Conservation (phyloP, 2,329 filamentous ascomycete species). For the Drechslerella stenobrocha region DNA sequence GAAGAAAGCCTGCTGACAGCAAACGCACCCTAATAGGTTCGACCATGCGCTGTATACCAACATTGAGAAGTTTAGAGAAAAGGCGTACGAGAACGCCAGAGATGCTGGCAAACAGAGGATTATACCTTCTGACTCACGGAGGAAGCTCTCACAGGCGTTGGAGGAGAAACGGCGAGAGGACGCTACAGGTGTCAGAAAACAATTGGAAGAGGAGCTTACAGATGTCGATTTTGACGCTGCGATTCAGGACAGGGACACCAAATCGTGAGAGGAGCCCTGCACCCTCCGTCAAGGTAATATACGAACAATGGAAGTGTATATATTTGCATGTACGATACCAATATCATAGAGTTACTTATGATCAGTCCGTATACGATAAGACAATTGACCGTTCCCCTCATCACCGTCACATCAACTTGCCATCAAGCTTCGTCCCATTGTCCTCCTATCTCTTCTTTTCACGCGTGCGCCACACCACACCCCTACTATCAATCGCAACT, state of each 20-base stretch:
- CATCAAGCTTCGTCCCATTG: no score
- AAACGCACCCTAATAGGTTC: constrained; percentile 59
- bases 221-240: constrained; percentile 37
- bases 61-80: constrained; percentile 59
- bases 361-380: no score
- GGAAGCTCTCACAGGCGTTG: constrained; percentile 58
- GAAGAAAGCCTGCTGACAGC: constrained; percentile 1
- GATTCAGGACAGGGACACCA: constrained; percentile 11
- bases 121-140: constrained; percentile 56
- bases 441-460: no score
- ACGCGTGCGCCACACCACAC: no score
- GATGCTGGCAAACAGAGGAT: constrained; percentile 66
- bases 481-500: no score
- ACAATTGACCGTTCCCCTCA: no score
- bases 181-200: constrained; percentile 27
- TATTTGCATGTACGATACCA: constrained; percentile 39
- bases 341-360: background rate
- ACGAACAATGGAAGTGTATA: constrained; percentile 15
- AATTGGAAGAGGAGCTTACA: constrained; percentile 49
- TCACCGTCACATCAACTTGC: no score
- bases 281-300: background rate
- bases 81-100: constrained; percentile 54
- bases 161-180: constrained; percentile 50
- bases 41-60: constrained; percentile 65
- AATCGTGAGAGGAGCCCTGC: background rate